These are phyloP conservation scores for Sarocladium oryzae DNA, from an alignment of 2,329 filamentous ascomycete genomes.

Conservation along the genomic window DNA sequence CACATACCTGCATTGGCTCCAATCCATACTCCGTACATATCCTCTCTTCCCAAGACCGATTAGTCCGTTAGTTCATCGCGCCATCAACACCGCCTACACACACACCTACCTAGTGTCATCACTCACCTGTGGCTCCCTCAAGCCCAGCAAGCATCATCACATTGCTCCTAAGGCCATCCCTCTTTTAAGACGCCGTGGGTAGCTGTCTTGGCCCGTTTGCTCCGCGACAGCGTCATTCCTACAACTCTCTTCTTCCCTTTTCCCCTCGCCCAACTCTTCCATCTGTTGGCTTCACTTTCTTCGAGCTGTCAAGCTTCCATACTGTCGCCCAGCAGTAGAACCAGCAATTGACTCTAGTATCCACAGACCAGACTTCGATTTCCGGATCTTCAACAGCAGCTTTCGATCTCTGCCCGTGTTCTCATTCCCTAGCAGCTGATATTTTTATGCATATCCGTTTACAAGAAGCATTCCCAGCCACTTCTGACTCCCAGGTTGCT, in stretches of 20 bases:
- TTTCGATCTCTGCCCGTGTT: background rate
- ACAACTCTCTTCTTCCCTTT: background rate
- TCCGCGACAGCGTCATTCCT: background rate
- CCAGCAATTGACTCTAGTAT: too few species aligned
- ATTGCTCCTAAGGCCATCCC: background rate
- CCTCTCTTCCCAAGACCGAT: slow-evolving; percentile 6
- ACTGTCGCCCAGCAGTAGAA: too few species aligned
- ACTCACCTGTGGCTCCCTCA: background rate
- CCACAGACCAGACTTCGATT: too few species aligned
- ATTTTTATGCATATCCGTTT: too few species aligned
- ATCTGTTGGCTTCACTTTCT: too few species aligned
- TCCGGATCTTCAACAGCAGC: background rate
- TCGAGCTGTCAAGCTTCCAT: too few species aligned
- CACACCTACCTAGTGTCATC: slow-evolving; percentile 9
- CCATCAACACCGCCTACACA: slow-evolving; percentile 1
- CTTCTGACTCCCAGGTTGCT: background rate
- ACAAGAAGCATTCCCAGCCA: too few species aligned
- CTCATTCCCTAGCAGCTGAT: background rate
- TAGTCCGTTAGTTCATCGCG: slow-evolving; percentile 3
- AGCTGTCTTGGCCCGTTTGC: background rate
- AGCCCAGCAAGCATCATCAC: too few species aligned
- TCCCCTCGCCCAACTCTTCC: background rate
- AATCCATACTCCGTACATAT: background rate
- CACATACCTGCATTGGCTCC: slow-evolving; percentile 3
- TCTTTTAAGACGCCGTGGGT: slow-evolving; percentile 1